These are phyloP conservation scores for Eragrostis curvula DNA, from an alignment of 176 grass and related monocot genomes.

Conservation along the genomic window DNA sequence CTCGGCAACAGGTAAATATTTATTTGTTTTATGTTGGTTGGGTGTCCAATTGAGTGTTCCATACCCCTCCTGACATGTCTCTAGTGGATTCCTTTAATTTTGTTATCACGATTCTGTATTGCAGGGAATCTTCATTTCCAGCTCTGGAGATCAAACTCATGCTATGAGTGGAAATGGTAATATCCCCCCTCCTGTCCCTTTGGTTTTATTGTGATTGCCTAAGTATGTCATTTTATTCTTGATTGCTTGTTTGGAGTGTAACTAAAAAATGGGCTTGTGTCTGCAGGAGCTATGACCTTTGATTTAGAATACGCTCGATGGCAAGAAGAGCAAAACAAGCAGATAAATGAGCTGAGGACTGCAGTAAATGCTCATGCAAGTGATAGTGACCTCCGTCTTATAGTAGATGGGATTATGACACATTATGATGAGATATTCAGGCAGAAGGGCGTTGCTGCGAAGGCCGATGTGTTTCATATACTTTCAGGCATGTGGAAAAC, in stretches of 20 bases:
- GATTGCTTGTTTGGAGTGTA: slow-evolving; percentile 3
- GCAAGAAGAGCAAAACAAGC: slow-evolving; percentile 91
- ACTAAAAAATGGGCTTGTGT: slow-evolving; percentile 24
- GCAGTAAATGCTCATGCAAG: slow-evolving; percentile 95
- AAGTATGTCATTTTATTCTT: background rate
- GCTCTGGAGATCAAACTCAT: slow-evolving; percentile 91
- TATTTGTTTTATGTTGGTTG: slow-evolving; percentile 20
- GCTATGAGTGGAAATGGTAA: slow-evolving; percentile 82
- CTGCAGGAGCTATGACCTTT: slow-evolving; percentile 83
- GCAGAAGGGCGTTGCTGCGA: slow-evolving; percentile 79
- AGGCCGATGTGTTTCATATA: slow-evolving; percentile 96
- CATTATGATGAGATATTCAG: slow-evolving; percentile 96
- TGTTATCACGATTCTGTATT: slow-evolving; percentile 39
- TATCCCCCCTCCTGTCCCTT: background rate
- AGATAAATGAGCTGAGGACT: slow-evolving; percentile 90
- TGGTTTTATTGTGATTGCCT: background rate
- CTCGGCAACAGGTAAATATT: slow-evolving; percentile 78
- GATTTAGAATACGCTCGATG: slow-evolving; percentile 90
- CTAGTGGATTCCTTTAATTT: slow-evolving; percentile 15
- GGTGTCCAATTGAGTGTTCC: background rate
- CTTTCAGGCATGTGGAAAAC: slow-evolving; percentile 99
- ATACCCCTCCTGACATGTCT: background rate
- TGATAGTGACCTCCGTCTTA: slow-evolving; percentile 76
- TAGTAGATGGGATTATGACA: slow-evolving; percentile 79
- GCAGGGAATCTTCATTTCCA: slow-evolving; percentile 95